These are phyloP conservation scores for Periconia sp. DNA, from an alignment of 2,329 filamentous ascomycete genomes.

Conservation along the genomic window DNA sequence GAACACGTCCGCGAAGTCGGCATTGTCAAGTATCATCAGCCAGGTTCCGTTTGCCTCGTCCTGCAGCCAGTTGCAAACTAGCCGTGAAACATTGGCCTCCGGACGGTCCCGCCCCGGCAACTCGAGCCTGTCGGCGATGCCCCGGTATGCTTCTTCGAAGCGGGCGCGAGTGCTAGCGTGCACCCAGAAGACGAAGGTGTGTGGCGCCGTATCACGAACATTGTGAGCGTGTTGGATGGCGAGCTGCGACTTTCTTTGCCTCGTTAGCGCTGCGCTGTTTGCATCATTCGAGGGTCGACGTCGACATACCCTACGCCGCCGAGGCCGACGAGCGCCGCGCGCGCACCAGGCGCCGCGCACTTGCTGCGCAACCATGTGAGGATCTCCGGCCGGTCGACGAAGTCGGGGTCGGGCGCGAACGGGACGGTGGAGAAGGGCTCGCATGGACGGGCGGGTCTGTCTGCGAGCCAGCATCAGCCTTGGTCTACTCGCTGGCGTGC, in stretches of 20 bases:
- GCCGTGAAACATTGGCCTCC: conserved; percentile 13
- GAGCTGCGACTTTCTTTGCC: conserved; percentile 8
- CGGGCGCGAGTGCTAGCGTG: conserved; percentile 21
- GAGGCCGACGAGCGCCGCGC: conserved; percentile 37
- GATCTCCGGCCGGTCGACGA: conserved; percentile 29
- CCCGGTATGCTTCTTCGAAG: conserved; percentile 12
- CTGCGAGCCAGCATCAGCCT: no score
- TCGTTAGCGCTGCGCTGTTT: no score
- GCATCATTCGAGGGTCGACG: not conserved
- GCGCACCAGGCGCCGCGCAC: conserved; percentile 38
- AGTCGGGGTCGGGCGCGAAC: conserved; percentile 33
- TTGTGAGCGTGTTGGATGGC: conserved; percentile 31
- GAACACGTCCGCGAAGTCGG: conserved; percentile 7
- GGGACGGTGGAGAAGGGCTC: conserved; percentile 30
- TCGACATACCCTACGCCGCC: conserved; percentile 26
- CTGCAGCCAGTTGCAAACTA: conserved; percentile 16
- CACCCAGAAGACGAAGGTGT: conserved; percentile 34
- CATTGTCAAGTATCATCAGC: conserved; percentile 20
- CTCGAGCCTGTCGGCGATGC: conserved; percentile 13
- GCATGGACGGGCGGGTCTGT: conserved; percentile 1
- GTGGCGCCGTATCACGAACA: conserved; percentile 18
- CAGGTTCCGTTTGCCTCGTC: conserved; percentile 15
- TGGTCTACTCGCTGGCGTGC: no score
- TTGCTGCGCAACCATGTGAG: conserved; percentile 29
- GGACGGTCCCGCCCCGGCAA: conserved; percentile 11